Evolutionary conservation across 129 eudicot genomes (phyloP), one percentile per base, ranked within the genome.

Genomic region (Ambrosia artemisiifolia): DNA sequence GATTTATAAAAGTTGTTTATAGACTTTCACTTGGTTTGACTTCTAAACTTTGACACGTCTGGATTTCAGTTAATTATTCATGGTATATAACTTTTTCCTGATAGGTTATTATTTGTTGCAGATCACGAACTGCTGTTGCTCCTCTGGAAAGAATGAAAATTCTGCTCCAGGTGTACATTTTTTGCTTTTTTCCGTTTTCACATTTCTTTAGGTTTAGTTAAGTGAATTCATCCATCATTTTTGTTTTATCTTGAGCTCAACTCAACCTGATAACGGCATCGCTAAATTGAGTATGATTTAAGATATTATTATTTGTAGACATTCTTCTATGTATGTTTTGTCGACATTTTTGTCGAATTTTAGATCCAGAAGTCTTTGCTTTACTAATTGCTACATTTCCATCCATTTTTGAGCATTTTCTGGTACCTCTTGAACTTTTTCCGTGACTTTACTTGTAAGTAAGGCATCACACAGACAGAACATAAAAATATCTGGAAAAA

Each of bases 61-160:
- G 46, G 30, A 67, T 60, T 59, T 30, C 38, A 59, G 18, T 7
- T 13, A 24, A 42, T 49, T 67, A 70, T 61, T 48, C 32, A n/a
- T 63, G 68, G n/a, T 63, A 35, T 7, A 16, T 63, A 60, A 30
- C 28, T 63, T n/a, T 63, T 36, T 32, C 17, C 65, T 33, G 6
- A 55, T 9, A 20, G 62, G 19, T 74, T 33, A 51, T 38, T 82
- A 32, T 33, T 14, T 62, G 20, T 70, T 79, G 55, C 90, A 91
- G 97, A 75, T 91, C 97, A 3, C 95, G 97, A 7, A 91, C 97
- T 80, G 97, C 95, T 66, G 97, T 91, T 48, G 97, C 97, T 36
- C 97, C 97, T 44, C 54, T 91, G 80, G 97, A 91, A 83, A 86
- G 97, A 24, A 40, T 91, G 54, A 91, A 91, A 63, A 91, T 91